phyloP scores from a whole-genome alignment of 805 yeast species.

The Zygosaccharomyces siamensis region DNA sequence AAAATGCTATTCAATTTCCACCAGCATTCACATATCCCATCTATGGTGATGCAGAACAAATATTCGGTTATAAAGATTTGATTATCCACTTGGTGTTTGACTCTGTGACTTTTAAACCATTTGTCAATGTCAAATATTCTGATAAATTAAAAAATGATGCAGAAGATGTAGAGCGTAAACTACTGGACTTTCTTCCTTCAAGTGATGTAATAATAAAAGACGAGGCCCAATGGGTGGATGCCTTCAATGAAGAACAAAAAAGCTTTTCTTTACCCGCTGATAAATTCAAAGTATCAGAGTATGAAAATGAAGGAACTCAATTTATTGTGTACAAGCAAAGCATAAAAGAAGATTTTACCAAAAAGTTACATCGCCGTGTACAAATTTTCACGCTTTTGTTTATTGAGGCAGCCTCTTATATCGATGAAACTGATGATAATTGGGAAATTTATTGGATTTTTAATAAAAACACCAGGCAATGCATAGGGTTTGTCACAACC shows the following conservation, averaged over 20 bases:
- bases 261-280: conserved; percentile 42
- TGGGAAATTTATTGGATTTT: conserved; percentile 74
- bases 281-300: conserved; percentile 28
- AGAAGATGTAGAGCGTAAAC: conserved; percentile 52
- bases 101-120: conserved; percentile 66
- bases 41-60: conserved; percentile 84
- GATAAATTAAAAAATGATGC: conserved; percentile 52
- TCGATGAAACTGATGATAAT: conserved; percentile 65
- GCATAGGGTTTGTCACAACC: conserved; percentile 78
- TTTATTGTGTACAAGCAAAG: conserved; percentile 49
- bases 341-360: conserved; percentile 32
- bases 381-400: conserved; percentile 77
- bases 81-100: conserved; percentile 68
- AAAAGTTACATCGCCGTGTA: conserved; percentile 58
- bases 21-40: conserved; percentile 90
- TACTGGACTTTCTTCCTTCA: conserved; percentile 56
- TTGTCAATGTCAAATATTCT: conserved; percentile 54
- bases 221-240: conserved; percentile 63
- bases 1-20: conserved; percentile 54
- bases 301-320: conserved; percentile 35
- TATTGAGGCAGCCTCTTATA: conserved; percentile 91
- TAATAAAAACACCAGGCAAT: conserved; percentile 35
- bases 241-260: conserved; percentile 45
- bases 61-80: conserved; percentile 76
- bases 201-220: conserved; percentile 54